Base-by-base conservation (phyloP, 164 flowering plant species). In the Cinnamomum chago region DNA sequence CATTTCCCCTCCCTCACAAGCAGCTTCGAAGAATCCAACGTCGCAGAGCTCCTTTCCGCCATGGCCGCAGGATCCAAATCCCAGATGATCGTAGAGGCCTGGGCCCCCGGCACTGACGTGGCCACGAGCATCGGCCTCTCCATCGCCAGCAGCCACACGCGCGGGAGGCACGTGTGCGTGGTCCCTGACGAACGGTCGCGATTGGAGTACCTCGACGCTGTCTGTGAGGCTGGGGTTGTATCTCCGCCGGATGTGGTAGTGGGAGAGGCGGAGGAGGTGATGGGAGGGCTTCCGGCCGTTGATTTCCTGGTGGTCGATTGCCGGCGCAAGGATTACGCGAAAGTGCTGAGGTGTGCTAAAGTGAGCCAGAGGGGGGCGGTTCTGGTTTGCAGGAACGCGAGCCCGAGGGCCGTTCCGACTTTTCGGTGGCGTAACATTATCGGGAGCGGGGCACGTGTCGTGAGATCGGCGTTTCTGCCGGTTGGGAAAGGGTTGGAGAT, bases 231-330 rank as follows among this genome's bases (percentile, higher is more conserved):
- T 0, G 88, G 88, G 0, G 17, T 71, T 35, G 47, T 40, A 40
- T 7, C 47, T 4, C 24, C 81, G 30, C 76, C 90, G 18, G 91
- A 90, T 70, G 85, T 90, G 1, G 60, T 93, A 0, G 90, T 87
- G 3, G 96, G 93, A 9, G 88, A 85, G 73, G 79, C 86, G 1
- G 93, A 88, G 74, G 90, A 83, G 27, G 90, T 79, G 65, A 79
- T 90, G 88, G 88, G 65, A 4, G 83, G 77, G 68, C 67, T 92
- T 92, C 0, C 50, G 15, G 97, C 86, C 7, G 79, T 90, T 6
- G 99, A 95, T 70, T 93, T 92, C 80, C 22, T 93, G 83, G 97
- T 95, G 55, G 90, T 88, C 66, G 94, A 93, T 70, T 85, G 85
- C 73, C 75, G 79, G 75, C 75, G 81, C 2, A 78, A 69, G 69